Base-by-base conservation (phyloP, 441 rosid species). In the Populus tomentosa region DNA sequence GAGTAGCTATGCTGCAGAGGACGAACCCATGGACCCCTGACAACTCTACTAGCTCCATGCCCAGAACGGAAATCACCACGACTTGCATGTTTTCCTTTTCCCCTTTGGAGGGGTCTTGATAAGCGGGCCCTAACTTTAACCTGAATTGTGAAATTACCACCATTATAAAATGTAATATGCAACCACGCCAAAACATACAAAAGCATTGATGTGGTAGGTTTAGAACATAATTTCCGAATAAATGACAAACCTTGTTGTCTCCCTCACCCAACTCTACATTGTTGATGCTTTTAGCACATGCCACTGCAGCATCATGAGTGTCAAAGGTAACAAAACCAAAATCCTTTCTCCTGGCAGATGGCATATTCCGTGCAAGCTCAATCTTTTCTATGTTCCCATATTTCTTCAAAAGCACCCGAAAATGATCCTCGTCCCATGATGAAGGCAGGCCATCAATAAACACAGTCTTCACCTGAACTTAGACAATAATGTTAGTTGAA, bases 311-410 rank as follows among this genome's bases (percentile, higher is more conserved):
- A 72, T 91, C 99, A 73, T 94, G 98, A 79, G 90, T 85, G 81
- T 92, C 98, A 72, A 96, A 96, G 62, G 98, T 92, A 75, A 96
- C 97, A 87, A 96, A 96, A 77, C 98, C 99, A 78, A 91, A 95
- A 87, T 95, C 98, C 86, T 89, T 94, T 84, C 99, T 89, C 87
- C 88, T 91, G 32, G 98, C 99, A 81, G 97, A 91, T 79, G 98
- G 98, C 99, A 95, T 94, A 75, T 92, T 95, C 74, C 98, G 88
- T 2, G 99, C 97, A 90, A 95, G 98, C 86, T 95, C 99, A 77
- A 95, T 72, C 87, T 92, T 95, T 79, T 89, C 98, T 78, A 95
- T 82, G 80, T 86, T 88, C 38, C 99, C 99, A 80, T 89, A 92
- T 73, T 75, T 83, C 87, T 90, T 91, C 35, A 94, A 80, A 67